A percentile compares a stretch with the other conserved stretches of the same genome.
Evolutionary conservation across 192 early-diverging fungal genomes (phyloP).

Genomic region (Cladochytrium replicatum): DNA sequence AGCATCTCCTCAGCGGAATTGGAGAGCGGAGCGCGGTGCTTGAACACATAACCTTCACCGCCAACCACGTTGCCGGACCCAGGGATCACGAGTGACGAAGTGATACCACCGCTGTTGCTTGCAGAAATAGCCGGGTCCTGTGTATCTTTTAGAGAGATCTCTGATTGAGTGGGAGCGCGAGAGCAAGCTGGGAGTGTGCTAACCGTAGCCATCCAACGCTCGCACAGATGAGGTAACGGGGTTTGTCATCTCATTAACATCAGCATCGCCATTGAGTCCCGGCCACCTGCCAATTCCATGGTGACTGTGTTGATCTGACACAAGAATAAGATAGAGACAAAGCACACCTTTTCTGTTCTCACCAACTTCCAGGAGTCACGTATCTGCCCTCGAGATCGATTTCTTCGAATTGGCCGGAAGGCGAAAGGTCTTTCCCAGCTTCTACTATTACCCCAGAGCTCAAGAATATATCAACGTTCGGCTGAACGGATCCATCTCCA

Average conservation of each 20-base stretch:
- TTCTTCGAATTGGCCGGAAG: too few species aligned
- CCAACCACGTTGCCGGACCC: slow-evolving; percentile 70
- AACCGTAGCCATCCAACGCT: slow-evolving; percentile 43
- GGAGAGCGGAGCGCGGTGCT: slow-evolving; percentile 40
- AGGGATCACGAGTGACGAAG: slow-evolving; percentile 63
- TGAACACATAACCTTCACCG: slow-evolving; percentile 60
- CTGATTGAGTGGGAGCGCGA: too few species aligned
- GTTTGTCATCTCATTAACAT: slow-evolving; percentile 46
- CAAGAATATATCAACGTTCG: too few species aligned
- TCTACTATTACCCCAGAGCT: too few species aligned
- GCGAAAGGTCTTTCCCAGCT: too few species aligned
- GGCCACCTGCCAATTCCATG: slow-evolving; percentile 54
- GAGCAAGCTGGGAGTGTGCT: too few species aligned
- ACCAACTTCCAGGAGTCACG: slow-evolving; percentile 54
- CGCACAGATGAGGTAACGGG: slow-evolving; percentile 46
- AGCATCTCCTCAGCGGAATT: slow-evolving; percentile 58
- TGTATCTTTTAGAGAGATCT: too few species aligned
- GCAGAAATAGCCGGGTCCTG: slow-evolving; percentile 32
- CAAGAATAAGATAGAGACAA: too few species aligned
- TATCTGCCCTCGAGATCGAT: slow-evolving; percentile 43
- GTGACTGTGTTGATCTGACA: slow-evolving; percentile 7
- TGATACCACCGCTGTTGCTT: slow-evolving; percentile 54
- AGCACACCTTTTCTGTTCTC: slow-evolving; percentile 19
- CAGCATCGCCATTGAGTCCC: slow-evolving; percentile 23
- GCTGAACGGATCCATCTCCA: too few species aligned